Base-by-base conservation (phyloP, 306 rosid genomes). In the Vigna hirtella region DNA sequence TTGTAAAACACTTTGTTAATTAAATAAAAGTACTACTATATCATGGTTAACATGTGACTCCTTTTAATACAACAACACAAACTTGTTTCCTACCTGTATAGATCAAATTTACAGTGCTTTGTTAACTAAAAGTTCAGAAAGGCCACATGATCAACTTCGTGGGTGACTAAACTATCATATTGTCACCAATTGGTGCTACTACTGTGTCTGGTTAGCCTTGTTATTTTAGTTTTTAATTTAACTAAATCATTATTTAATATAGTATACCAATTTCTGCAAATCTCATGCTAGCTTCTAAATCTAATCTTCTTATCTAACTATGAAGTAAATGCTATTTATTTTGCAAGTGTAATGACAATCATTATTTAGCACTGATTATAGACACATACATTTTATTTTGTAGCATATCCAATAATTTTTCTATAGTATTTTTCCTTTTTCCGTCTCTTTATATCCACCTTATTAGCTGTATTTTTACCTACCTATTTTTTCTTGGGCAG, bases 401-500 rank as follows among this genome's bases (percentile, higher is more conserved):
- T 22, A 16, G 47, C 73, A 66, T 50, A 56, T 73, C 7, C 36
- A 58, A 20, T 66, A 13, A 66, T 4, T 7, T 61, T 72, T 67
- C 13, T 13, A 47, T 65, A n/a, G 24, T 16, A 63, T 9, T 32
- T 42, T 66, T 5, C 30, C 48, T 56, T 70, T 77, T 58, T 3
- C 64, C 66, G 65, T 45, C 58, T 55, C 66, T 43, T 42, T 47
- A 58, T 81, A 26, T 43, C 45, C 18, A 32, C 40, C 28, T 77
- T 58, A 49, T 63, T 68, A 53, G 45, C 82, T 73, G 79, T 56
- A 51, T 38, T 82, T 52, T 82, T 52, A 68, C 49, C 80, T 69
- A 68, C 49, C 83, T 66, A 58, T 38, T 79, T 78, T 82, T 78
- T 48, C 32, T 43, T 61, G 52, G 83, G 79, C 87, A 96, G 99